Percentiles rank a stretch among this genome's conserved stretches.
Conservation (phyloP, 306 rosid species). For the Cucurbita argyrosperma region DNA sequence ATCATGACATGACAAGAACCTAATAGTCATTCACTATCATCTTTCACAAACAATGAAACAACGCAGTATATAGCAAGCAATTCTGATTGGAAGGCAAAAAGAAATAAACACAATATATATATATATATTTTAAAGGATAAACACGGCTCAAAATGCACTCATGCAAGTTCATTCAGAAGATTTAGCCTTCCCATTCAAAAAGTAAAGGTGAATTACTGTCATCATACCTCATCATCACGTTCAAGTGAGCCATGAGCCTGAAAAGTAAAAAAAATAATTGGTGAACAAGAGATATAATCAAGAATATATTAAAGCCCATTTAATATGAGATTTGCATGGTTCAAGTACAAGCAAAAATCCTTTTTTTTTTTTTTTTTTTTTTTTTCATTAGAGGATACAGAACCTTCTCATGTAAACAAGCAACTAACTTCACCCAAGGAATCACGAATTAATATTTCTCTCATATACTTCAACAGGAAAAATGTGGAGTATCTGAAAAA, state of each 20-base stretch:
- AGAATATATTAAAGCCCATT: neutral
- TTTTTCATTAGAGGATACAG: neutral
- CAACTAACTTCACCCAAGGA: neutral
- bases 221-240: conserved; percentile 84
- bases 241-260: conserved; percentile 95
- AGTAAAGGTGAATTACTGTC: neutral
- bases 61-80: neutral
- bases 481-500: neutral
- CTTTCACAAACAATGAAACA: no score
- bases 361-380: neutral
- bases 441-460: neutral
- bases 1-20: neutral
- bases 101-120: neutral
- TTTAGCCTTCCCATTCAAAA: neutral
- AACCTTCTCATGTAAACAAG: neutral
- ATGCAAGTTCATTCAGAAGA: neutral
- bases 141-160: neutral
- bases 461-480: neutral
- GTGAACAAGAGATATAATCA: neutral
- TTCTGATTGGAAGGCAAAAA: neutral
- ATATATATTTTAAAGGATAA: neutral
- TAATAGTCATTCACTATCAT: neutral
- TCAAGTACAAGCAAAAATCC: neutral
- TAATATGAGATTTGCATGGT: neutral
- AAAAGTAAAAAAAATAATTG: conserved; percentile 16